Evolutionary conservation across 176 grass and related monocot species (phyloP).

Genomic region (Secale cereale): DNA sequence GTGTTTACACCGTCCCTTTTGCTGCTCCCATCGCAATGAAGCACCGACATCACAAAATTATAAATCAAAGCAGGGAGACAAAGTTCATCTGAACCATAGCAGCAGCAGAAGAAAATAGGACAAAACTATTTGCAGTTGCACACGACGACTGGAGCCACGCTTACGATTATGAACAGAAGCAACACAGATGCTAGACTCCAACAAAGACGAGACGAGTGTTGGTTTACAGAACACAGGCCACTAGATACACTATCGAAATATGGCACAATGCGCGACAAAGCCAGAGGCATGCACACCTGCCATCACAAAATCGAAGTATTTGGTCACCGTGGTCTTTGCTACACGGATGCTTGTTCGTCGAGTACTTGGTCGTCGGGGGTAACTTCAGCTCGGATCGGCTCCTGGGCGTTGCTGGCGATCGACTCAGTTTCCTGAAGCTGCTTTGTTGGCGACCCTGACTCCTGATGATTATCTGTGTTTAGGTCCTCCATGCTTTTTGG

Average conservation of each 20-base stretch:
- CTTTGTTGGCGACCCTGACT: conserved; percentile 1
- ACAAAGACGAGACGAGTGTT: conserved; percentile 5
- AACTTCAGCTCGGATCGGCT: conserved; percentile 8
- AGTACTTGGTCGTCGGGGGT: conserved; percentile 6
- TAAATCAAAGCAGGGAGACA: neutral
- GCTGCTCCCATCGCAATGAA: neutral
- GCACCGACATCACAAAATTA: neutral
- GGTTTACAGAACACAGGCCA: conserved; percentile 28
- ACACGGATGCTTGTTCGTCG: conserved; percentile 1
- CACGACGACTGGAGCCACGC: conserved; percentile 13
- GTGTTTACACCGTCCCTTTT: no score
- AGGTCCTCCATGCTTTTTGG: neutral
- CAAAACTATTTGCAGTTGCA: neutral
- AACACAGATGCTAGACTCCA: conserved; percentile 20
- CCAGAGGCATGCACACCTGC: conserved; percentile 15
- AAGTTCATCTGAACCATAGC: neutral
- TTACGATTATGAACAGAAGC: conserved; percentile 43
- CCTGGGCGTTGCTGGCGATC: neutral
- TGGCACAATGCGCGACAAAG: conserved; percentile 20
- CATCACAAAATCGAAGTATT: conserved; percentile 27
- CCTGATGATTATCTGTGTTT: neutral
- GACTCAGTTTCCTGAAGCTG: conserved; percentile 14
- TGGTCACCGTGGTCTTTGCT: neutral
- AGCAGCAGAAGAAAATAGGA: neutral
- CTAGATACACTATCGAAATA: conserved; percentile 27